Percentiles rank a stretch among this genome's conserved stretches.
Evolutionary conservation across 257 asterid species (phyloP).

Genomic region (Nicotiana knightiana): DNA sequence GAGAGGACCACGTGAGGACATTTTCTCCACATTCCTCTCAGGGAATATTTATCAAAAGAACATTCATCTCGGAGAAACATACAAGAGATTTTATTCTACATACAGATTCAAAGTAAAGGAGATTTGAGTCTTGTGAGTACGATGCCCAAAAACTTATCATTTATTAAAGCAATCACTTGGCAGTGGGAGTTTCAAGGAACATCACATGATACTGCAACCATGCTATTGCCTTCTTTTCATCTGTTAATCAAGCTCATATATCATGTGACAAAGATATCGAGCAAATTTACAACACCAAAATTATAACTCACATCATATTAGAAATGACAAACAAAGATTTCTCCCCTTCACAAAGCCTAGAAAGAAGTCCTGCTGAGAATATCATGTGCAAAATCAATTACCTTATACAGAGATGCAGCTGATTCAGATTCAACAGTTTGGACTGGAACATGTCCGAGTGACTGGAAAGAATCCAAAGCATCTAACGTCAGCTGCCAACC

Average conservation of each 20-base stretch:
- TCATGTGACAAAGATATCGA: background rate
- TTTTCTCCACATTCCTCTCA: background rate
- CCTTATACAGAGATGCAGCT: constrained; percentile 95
- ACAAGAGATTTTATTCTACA: background rate
- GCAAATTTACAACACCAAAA: background rate
- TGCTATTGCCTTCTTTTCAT: background rate
- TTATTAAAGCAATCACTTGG: background rate
- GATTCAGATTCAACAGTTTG: constrained; percentile 97
- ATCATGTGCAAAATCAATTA: constrained; percentile 14
- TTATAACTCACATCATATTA: background rate
- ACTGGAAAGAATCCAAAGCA: constrained; percentile 88
- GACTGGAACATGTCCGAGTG: constrained; percentile 79
- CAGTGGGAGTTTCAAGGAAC: background rate
- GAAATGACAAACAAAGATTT: background rate
- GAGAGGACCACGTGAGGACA: background rate
- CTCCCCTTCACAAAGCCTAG: background rate
- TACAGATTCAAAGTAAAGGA: background rate
- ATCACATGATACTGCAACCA: background rate
- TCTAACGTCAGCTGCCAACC: constrained; percentile 99
- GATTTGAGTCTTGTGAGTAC: background rate
- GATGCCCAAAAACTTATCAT: background rate
- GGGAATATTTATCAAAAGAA: background rate
- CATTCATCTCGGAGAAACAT: background rate
- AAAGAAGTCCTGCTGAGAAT: background rate
- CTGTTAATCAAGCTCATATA: background rate